Evolutionary conservation across 2,329 filamentous ascomycete species (phyloP).

Genomic region (Fonsecaea monophora): DNA sequence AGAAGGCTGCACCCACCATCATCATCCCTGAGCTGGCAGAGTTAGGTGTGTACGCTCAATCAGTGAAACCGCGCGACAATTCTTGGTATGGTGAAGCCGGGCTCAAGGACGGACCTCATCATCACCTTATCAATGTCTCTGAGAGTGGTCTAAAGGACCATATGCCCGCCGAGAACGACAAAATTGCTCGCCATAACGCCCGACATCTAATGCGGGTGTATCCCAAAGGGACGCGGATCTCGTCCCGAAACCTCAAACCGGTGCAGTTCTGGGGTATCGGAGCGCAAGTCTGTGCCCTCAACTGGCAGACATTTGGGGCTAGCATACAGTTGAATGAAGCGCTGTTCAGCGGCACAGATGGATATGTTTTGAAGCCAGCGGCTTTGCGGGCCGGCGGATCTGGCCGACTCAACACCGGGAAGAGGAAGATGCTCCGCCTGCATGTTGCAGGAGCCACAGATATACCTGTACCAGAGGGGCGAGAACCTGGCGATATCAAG

Average conservation of each 20-base stretch:
- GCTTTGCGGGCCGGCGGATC: constrained; percentile 32
- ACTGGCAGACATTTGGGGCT: constrained; percentile 40
- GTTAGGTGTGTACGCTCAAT: constrained; percentile 40
- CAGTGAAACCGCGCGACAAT: constrained; percentile 39
- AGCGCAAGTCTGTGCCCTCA: constrained; percentile 39
- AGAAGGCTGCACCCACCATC: constrained; percentile 28
- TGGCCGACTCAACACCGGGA: constrained; percentile 27
- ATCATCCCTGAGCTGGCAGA: constrained; percentile 40
- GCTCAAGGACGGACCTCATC: constrained; percentile 33
- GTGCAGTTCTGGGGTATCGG: constrained; percentile 38
- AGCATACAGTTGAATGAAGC: constrained; percentile 40
- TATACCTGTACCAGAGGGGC: constrained; percentile 34
- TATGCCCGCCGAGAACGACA: constrained; percentile 30
- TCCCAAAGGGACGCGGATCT: constrained; percentile 40
- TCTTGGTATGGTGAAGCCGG: constrained; percentile 37
- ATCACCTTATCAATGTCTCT: constrained; percentile 39
- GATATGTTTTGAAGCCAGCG: constrained; percentile 39
- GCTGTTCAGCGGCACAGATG: constrained; percentile 38
- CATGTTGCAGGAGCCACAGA: constrained; percentile 37
- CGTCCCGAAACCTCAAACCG: constrained; percentile 38
- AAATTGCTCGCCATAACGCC: constrained; percentile 37
- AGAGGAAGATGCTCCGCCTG: constrained; percentile 34
- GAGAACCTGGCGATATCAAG: constrained; percentile 35
- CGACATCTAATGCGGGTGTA: constrained; percentile 40
- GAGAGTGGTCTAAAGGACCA: constrained; percentile 34